phyloP scores from a whole-genome alignment of 345 rosid genomes.

The Streptanthus diversifolius region DNA sequence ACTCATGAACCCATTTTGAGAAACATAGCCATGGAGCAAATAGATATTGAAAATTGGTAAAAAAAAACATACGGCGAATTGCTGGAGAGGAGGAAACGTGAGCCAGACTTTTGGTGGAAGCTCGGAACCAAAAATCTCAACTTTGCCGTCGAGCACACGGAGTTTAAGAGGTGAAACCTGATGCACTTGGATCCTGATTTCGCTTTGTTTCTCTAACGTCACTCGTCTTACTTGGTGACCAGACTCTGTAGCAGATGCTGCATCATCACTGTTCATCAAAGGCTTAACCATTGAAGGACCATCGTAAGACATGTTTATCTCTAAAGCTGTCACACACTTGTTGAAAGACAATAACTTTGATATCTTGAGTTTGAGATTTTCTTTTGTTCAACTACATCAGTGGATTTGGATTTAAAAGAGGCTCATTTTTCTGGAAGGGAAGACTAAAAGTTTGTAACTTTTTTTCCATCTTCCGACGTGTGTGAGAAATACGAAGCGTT shows the following conservation, averaged over 20 bases:
- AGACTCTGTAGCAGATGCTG: not conserved
- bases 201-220: not conserved
- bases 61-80: conserved; percentile 51
- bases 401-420: not conserved
- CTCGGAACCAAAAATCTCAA: conserved; percentile 77
- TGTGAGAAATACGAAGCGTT: not conserved
- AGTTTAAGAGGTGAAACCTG: conserved; percentile 44
- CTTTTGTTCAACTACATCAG: not conserved
- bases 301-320: not conserved
- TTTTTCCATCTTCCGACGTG: not conserved
- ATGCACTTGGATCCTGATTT: not conserved
- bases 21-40: too few species aligned
- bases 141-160: conserved; percentile 62
- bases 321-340: not conserved
- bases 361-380: not conserved
- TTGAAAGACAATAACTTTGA: not conserved
- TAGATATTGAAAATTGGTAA: not conserved
- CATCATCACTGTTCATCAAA: not conserved
- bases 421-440: not conserved
- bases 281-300: too few species aligned
- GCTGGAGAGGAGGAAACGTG: conserved; percentile 62
- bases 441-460: not conserved
- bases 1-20: too few species aligned
- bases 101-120: conserved; percentile 68
- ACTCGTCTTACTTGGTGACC: not conserved